phyloP scores from a whole-genome alignment of 1,284 basidiomycete genomes.

The Moesziomyces globuligerus region DNA sequence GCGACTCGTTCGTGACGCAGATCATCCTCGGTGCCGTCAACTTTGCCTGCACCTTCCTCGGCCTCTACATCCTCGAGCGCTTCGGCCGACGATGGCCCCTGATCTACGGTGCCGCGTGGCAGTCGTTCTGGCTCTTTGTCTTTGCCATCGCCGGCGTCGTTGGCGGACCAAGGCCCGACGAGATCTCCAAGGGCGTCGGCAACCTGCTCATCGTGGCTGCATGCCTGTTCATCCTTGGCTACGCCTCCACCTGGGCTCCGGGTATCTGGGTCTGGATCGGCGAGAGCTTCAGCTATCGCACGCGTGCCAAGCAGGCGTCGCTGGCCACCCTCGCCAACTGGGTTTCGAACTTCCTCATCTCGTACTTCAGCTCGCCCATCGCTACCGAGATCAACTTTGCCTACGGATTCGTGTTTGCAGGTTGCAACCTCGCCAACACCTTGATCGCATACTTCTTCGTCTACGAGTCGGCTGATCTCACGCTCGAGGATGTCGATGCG shows the following conservation, averaged over 20 bases:
- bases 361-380: constrained; percentile 72
- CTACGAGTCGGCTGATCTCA: constrained; percentile 78
- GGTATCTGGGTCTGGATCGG: constrained; percentile 65
- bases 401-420: constrained; percentile 80
- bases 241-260: constrained; percentile 76
- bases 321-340: constrained; percentile 77
- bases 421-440: constrained; percentile 71
- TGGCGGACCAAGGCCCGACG: constrained; percentile 70
- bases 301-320: constrained; percentile 79
- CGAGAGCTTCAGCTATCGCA: constrained; percentile 80
- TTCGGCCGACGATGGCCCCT: constrained; percentile 73
- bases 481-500: constrained; percentile 77
- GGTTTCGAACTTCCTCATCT: constrained; percentile 78
- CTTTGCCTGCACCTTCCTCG: constrained; percentile 73
- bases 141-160: constrained; percentile 80
- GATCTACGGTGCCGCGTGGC: constrained; percentile 72
- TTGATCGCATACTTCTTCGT: constrained; percentile 80
- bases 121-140: constrained; percentile 79
- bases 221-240: constrained; percentile 81
- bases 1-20: constrained; percentile 74
- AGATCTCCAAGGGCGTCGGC: constrained; percentile 67
- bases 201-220: constrained; percentile 80
- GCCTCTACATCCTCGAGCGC: constrained; percentile 73
- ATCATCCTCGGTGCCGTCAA: constrained; percentile 74
- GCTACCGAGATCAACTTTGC: constrained; percentile 69